Conservation (phyloP, 1,139 yeast genomes). For the Taphrina betulina region DNA sequence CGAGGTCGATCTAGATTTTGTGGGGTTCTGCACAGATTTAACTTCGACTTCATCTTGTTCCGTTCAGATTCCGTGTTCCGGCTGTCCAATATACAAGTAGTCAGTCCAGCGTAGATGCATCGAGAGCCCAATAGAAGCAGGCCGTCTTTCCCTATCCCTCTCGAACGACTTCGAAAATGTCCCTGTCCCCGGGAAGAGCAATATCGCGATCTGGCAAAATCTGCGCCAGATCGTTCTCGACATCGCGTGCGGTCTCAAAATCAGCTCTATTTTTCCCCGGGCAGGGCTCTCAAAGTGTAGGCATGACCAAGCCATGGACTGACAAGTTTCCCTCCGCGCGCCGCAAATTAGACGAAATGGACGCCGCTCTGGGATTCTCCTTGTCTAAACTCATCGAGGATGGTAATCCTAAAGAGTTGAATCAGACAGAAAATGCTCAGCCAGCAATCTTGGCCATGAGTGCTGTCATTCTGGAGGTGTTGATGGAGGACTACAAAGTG, state of each 20-base stretch:
- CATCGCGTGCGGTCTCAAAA: background rate
- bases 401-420: slow-evolving; percentile 35
- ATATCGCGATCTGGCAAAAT: too few relatives aligned
- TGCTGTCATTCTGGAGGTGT: slow-evolving; percentile 46
- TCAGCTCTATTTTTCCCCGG: slow-evolving; percentile 44
- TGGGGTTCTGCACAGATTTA: too few relatives aligned
- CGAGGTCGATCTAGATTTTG: too few relatives aligned
- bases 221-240: background rate
- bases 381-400: slow-evolving; percentile 40
- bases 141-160: too few relatives aligned
- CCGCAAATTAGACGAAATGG: slow-evolving; percentile 44
- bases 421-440: slow-evolving; percentile 57
- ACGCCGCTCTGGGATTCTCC: slow-evolving; percentile 42
- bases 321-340: slow-evolving; percentile 38
- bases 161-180: too few relatives aligned
- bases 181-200: too few relatives aligned
- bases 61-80: too few relatives aligned
- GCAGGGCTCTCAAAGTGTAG: slow-evolving; percentile 48
- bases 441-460: slow-evolving; percentile 59
- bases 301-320: slow-evolving; percentile 43
- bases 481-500: slow-evolving; percentile 41
- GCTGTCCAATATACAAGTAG: too few relatives aligned
- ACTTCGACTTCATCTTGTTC: too few relatives aligned
- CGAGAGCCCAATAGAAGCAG: too few relatives aligned
- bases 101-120: too few relatives aligned